These are phyloP conservation scores for Pinus tabuliformis DNA, from an alignment of 75 land plant genomes.

Conservation along the genomic window DNA sequence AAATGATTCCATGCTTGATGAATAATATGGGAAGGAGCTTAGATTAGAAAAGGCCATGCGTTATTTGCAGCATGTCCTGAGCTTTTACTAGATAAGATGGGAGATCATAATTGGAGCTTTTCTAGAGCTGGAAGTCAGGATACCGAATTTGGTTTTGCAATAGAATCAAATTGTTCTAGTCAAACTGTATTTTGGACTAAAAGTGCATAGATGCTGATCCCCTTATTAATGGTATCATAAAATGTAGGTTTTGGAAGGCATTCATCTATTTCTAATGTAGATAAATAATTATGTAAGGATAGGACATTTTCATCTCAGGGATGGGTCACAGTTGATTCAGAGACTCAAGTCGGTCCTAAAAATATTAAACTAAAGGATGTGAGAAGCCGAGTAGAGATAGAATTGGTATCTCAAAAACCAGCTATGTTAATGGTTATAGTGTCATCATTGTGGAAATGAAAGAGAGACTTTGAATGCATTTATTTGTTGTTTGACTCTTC, in stretches of 20 bases:
- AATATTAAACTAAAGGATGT: too few relatives aligned
- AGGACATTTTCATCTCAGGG: too few relatives aligned
- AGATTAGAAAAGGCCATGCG: background rate
- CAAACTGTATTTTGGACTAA: background rate
- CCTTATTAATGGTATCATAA: too few relatives aligned
- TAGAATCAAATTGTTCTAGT: background rate
- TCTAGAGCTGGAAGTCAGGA: background rate
- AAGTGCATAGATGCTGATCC: background rate
- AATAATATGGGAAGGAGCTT: background rate
- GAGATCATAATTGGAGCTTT: background rate
- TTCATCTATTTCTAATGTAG: too few relatives aligned
- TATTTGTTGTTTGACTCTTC: background rate
- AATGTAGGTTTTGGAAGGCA: too few relatives aligned
- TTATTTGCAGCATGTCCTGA: background rate
- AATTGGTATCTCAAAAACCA: too few relatives aligned
- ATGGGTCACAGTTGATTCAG: too few relatives aligned
- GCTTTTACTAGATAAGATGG: background rate
- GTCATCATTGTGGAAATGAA: too few relatives aligned
- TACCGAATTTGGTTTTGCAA: background rate
- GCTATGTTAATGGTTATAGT: too few relatives aligned
- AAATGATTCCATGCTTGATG: background rate
- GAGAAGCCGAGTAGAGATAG: too few relatives aligned
- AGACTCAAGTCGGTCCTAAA: too few relatives aligned
- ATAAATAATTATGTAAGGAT: too few relatives aligned
- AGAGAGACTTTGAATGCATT: background rate